Conservation (phyloP, 768 basidiomycete species). For the Mycena floridula region DNA sequence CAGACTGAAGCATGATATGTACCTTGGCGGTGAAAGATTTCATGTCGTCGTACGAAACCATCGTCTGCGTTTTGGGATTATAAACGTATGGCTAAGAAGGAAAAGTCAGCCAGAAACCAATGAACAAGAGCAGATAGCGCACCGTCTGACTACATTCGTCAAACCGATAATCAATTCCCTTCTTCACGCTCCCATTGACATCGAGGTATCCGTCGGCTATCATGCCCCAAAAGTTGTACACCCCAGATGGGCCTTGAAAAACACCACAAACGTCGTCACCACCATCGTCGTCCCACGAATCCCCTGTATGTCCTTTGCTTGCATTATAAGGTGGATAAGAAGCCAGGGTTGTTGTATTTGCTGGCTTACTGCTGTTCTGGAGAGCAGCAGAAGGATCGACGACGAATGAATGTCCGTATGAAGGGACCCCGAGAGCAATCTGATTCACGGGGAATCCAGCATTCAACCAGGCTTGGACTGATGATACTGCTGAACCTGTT, state of each 20-base stretch:
- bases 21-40: slow-evolving; percentile 40
- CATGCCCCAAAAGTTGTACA: slow-evolving; percentile 61
- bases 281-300: slow-evolving; percentile 47
- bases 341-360: slow-evolving; percentile 26
- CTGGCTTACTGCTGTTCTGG: slow-evolving; percentile 15
- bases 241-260: slow-evolving; percentile 42
- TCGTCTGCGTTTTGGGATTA: slow-evolving; percentile 40
- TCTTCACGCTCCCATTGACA: slow-evolving; percentile 29
- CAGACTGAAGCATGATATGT: neutral
- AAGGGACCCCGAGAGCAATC: slow-evolving; percentile 80
- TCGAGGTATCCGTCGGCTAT: slow-evolving; percentile 50
- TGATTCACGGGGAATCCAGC: slow-evolving; percentile 70
- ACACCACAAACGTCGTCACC: slow-evolving; percentile 56
- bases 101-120: neutral
- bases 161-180: slow-evolving; percentile 45
- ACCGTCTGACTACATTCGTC: slow-evolving; percentile 76
- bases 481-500: slow-evolving; percentile 69
- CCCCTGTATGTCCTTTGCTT: slow-evolving; percentile 41
- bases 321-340: slow-evolving; percentile 48
- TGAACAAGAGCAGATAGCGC: slow-evolving; percentile 15
- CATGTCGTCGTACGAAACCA: slow-evolving; percentile 64
- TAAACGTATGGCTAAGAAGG: slow-evolving; percentile 60
- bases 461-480: slow-evolving; percentile 64
- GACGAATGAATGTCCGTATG: slow-evolving; percentile 79
- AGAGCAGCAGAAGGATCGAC: slow-evolving; percentile 28